Evolutionary conservation across 2,329 filamentous ascomycete species (phyloP).

Genomic region (Xylaria arbuscula): DNA sequence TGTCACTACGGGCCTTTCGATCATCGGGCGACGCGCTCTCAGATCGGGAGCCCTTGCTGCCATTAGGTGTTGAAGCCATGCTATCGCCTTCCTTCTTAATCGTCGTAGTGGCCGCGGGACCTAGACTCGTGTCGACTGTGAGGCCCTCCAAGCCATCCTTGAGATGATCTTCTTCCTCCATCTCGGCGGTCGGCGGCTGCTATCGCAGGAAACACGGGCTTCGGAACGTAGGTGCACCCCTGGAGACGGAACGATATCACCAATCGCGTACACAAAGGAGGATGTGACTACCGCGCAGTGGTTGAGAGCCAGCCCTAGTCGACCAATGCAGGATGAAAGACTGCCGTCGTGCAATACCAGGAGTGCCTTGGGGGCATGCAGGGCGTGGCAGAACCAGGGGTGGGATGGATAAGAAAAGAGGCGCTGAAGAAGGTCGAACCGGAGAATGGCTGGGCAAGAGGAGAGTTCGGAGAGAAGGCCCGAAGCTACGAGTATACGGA

Average conservation of each 20-base stretch:
- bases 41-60: constrained; percentile 55
- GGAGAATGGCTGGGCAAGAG: constrained; percentile 14
- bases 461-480: constrained; percentile 7
- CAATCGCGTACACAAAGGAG: constrained; percentile 24
- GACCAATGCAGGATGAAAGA: constrained; percentile 25
- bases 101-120: constrained; percentile 40
- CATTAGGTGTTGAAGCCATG: constrained; percentile 55
- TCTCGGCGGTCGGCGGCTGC: constrained; percentile 36
- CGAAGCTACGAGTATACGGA: constrained; percentile 10
- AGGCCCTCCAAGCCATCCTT: constrained; percentile 55
- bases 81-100: constrained; percentile 56
- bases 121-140: constrained; percentile 56
- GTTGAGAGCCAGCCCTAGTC: constrained; percentile 29
- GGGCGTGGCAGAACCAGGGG: constrained; percentile 21
- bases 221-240: constrained; percentile 20
- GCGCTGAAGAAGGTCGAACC: background rate
- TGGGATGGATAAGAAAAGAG: background rate
- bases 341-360: constrained; percentile 26
- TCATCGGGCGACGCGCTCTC: constrained; percentile 59
- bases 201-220: constrained; percentile 14
- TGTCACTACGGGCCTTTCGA: constrained; percentile 60
- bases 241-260: constrained; percentile 18
- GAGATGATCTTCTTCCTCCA: constrained; percentile 50
- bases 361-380: constrained; percentile 22
- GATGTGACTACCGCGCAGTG: constrained; percentile 16